phyloP scores from a whole-genome alignment of 768 basidiomycete genomes.

The Hericium erinaceus region DNA sequence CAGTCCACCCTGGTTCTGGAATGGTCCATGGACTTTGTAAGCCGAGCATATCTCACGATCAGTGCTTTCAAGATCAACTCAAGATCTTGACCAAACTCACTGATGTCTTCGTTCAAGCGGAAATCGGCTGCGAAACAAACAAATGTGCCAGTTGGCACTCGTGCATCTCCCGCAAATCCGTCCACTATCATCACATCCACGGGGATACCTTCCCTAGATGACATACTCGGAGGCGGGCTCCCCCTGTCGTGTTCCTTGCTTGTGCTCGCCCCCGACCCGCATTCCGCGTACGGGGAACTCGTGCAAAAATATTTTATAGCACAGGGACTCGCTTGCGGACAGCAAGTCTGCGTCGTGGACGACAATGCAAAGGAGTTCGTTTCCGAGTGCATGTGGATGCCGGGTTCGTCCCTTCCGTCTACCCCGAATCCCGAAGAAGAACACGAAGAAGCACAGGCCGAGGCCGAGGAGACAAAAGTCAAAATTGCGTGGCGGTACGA shows the following conservation, averaged over 20 bases:
- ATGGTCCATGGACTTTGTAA: too few species aligned
- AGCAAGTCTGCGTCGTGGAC: slow-evolving; percentile 60
- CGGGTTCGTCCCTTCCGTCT: slow-evolving; percentile 20
- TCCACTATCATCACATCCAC: slow-evolving; percentile 63
- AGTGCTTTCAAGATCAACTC: too few species aligned
- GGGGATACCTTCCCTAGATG: slow-evolving; percentile 89
- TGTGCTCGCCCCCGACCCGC: slow-evolving; percentile 74
- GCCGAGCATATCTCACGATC: too few species aligned
- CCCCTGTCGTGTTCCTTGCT: slow-evolving; percentile 72
- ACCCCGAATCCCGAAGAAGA: slow-evolving; percentile 30
- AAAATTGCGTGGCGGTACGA: slow-evolving; percentile 99
- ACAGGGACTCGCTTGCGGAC: slow-evolving; percentile 71
- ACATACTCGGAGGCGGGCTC: slow-evolving; percentile 86
- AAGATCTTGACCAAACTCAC: too few species aligned
- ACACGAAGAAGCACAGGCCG: slow-evolving; percentile 23
- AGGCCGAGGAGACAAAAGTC: slow-evolving; percentile 48
- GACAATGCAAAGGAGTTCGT: slow-evolving; percentile 49
- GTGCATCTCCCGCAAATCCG: slow-evolving; percentile 45
- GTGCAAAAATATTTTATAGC: slow-evolving; percentile 84
- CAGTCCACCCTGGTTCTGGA: too few species aligned
- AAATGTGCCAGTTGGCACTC: slow-evolving; percentile 41
- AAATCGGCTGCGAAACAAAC: slow-evolving; percentile 38
- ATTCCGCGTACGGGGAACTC: slow-evolving; percentile 79
- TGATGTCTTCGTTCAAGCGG: slow-evolving; percentile 79
- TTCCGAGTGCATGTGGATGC: slow-evolving; percentile 76